Evolutionary conservation across 2,329 filamentous ascomycete genomes (phyloP), one percentile per base, ranked within the genome.

Genomic region (Aspergillus costaricaensis): DNA sequence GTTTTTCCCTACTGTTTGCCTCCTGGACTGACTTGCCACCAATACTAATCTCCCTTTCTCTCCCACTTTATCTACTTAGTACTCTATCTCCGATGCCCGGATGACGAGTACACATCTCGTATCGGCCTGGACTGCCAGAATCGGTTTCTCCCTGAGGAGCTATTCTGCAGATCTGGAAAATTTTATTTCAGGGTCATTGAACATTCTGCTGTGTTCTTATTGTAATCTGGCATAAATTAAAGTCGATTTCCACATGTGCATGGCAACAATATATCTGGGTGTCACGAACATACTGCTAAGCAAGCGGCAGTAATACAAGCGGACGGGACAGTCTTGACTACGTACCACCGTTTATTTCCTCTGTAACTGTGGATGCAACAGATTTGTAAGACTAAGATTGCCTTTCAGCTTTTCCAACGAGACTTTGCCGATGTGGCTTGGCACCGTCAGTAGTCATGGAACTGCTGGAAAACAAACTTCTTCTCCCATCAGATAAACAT

Each of bases 341-440:
- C 47, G 47, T 50, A 50, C 47, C 15, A 32, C 25, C 25, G 5
- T 21, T 21, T 21, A 50, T 27, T 50, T 32, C 32, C 15, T 50
- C 47, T 50, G 47, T 50, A 50, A 50, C 25, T 50, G 47, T 50
- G 47, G 47, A 17, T 50, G 47, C 47, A 32, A 32, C 47, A 50
- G 47, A 50, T 12, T 30, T 30, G 47, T 25, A 50, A 10, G 25
- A 30, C 14, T 19, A 44, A 44, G 7, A 50, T 32, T 17, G n/a
- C 15, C 23, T 15, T 50, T 12, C 44, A 49, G 15, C 14, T 12
- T 49, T 36, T 53, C 32, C 56, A 21, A 58, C 23, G 23, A 38
- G 53, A 27, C 43, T 53, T 25, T 55, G 59, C 53, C 50, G 57
- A 58, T 23, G 38, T 32, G 52, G 36, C 60, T 64, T 60, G 62